Conservation (phyloP, 202 grass and related monocot genomes). For the Zizania palustris region DNA sequence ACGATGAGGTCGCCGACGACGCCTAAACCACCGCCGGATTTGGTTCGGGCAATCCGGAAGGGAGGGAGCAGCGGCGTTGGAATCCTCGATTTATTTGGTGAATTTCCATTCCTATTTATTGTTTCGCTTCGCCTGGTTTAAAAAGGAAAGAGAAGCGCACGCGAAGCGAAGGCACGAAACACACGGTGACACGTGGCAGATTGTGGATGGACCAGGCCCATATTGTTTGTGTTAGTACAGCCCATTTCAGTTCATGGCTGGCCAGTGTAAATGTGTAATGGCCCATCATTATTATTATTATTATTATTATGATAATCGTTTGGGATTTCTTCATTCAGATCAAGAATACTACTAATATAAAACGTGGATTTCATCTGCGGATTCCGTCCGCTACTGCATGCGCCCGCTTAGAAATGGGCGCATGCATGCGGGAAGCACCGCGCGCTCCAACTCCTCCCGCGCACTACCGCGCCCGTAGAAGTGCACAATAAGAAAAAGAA, state of each 20-base stretch:
- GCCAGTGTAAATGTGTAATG: too few relatives aligned
- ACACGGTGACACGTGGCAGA: background rate
- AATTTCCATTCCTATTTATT: background rate
- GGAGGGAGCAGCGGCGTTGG: background rate
- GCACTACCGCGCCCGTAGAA: too few relatives aligned
- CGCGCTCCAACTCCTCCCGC: too few relatives aligned
- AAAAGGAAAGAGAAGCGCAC: background rate
- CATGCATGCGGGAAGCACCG: too few relatives aligned
- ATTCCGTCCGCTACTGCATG: too few relatives aligned
- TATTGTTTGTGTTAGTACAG: background rate
- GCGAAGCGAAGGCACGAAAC: background rate
- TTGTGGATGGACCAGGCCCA: background rate
- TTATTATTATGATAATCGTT: too few relatives aligned
- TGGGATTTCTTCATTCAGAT: too few relatives aligned
- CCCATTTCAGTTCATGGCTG: background rate
- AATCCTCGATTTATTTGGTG: conserved; percentile 41
- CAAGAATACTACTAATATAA: too few relatives aligned
- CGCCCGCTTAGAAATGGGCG: too few relatives aligned
- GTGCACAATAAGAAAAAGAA: too few relatives aligned
- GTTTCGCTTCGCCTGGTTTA: background rate
- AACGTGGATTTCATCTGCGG: too few relatives aligned
- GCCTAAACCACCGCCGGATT: background rate
- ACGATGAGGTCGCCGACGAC: background rate
- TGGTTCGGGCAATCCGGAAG: conserved; percentile 19
- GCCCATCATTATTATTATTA: too few relatives aligned